Conservation (phyloP, 1,284 basidiomycete genomes). For the Ustilago trichophora region DNA sequence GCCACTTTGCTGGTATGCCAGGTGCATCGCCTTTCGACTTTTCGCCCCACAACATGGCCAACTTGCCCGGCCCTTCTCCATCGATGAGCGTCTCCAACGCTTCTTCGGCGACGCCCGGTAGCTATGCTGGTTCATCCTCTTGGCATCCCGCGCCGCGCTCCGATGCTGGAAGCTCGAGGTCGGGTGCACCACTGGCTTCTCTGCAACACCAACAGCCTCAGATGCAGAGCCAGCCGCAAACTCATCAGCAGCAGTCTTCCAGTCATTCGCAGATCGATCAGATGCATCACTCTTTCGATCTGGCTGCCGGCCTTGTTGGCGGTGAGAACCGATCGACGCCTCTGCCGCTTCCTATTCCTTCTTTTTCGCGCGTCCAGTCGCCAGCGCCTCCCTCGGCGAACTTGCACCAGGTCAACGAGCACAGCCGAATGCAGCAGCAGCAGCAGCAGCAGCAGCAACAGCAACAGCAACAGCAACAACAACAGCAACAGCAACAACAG, state of each 20-base stretch:
- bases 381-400: slow-evolving; percentile 8
- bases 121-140: slow-evolving; percentile 28
- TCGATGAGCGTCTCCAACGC: slow-evolving; percentile 21
- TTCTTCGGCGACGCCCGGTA: slow-evolving; percentile 28
- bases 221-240: not conserved
- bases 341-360: slow-evolving; percentile 27
- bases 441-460: too few species aligned
- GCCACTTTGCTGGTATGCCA: slow-evolving; percentile 20
- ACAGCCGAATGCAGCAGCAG: too few species aligned
- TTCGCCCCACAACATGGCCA: slow-evolving; percentile 20
- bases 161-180: slow-evolving; percentile 19
- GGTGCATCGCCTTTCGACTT: slow-evolving; percentile 31
- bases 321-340: slow-evolving; percentile 6
- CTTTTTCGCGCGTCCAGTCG: slow-evolving; percentile 33
- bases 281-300: slow-evolving; percentile 17
- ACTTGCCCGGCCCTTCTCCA: slow-evolving; percentile 15
- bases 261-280: slow-evolving; percentile 6
- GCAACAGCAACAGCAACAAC: not conserved
- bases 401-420: slow-evolving; percentile 8
- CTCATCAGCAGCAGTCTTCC: slow-evolving; percentile 3
- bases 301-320: slow-evolving; percentile 9
- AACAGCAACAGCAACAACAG: not conserved
- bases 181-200: slow-evolving; percentile 11
- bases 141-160: slow-evolving; percentile 23
- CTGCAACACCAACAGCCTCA: slow-evolving; percentile 7